A percentile compares a stretch with the other conserved stretches of the same genome.
Conservation (phyloP, 2,329 filamentous ascomycete genomes). For the Penicillium sp. region DNA sequence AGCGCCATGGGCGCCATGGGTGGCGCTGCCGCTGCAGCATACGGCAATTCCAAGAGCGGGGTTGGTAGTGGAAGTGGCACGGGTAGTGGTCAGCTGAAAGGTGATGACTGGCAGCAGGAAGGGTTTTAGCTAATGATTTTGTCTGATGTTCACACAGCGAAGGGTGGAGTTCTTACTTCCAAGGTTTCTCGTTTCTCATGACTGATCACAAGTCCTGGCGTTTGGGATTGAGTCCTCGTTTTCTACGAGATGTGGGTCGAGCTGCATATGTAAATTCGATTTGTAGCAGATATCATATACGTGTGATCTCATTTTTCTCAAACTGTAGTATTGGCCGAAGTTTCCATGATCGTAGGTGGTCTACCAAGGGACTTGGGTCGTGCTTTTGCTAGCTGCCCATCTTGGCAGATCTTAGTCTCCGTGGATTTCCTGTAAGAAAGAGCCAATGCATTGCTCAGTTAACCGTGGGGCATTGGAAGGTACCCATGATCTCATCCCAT, state of each 20-base stretch:
- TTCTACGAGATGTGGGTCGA: constrained; percentile 1
- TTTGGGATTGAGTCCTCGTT: constrained; percentile 9
- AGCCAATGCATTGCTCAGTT: too few relatives aligned
- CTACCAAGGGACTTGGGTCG: too few relatives aligned
- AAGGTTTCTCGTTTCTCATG: constrained; percentile 1
- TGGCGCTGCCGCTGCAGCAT: constrained; percentile 38
- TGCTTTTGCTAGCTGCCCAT: too few relatives aligned
- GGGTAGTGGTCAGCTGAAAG: constrained; percentile 32
- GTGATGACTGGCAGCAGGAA: constrained; percentile 66
- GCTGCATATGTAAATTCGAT: constrained; percentile 5
- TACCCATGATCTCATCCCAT: too few relatives aligned
- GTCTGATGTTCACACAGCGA: constrained; percentile 19
- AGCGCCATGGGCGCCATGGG: constrained; percentile 56
- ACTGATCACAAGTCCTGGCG: constrained; percentile 10
- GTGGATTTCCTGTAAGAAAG: too few relatives aligned
- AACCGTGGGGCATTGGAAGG: too few relatives aligned
- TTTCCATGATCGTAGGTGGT: too few relatives aligned
- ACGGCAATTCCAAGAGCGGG: constrained; percentile 31
- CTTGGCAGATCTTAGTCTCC: too few relatives aligned
- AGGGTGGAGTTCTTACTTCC: constrained; percentile 17
- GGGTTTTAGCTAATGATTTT: constrained; percentile 48
- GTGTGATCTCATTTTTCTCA: neutral
- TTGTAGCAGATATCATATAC: constrained; percentile 10
- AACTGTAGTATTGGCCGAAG: too few relatives aligned
- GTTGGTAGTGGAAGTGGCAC: constrained; percentile 25